A percentile compares a stretch with the other conserved stretches of the same genome.
These are phyloP conservation scores for Isatis tinctoria DNA, from an alignment of 345 rosid species.

Conservation along the genomic window DNA sequence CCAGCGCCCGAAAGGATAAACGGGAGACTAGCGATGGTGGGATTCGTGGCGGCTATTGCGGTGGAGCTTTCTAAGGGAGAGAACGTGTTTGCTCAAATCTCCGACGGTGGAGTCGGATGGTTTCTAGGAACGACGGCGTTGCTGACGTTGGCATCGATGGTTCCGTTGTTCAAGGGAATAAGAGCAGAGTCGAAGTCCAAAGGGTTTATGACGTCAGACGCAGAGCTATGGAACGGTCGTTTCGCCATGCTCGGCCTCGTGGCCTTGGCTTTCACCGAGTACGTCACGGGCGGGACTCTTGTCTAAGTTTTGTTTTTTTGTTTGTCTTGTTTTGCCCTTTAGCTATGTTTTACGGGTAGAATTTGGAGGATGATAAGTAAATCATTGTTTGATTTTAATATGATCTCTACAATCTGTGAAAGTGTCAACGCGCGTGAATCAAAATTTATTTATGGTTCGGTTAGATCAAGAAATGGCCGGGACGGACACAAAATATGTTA, in stretches of 20 bases:
- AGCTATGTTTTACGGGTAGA: neutral
- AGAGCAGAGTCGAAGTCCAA: slow-evolving; percentile 46
- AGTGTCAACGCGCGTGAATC: too few relatives aligned
- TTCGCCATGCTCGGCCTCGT: slow-evolving; percentile 75
- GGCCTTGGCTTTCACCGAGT: slow-evolving; percentile 71
- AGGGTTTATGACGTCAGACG: slow-evolving; percentile 69
- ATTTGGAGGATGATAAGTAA: too few relatives aligned
- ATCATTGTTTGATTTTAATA: too few relatives aligned
- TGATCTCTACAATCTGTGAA: too few relatives aligned
- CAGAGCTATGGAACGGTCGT: slow-evolving; percentile 80
- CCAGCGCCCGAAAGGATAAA: slow-evolving; percentile 91
- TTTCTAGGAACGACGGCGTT: slow-evolving; percentile 48
- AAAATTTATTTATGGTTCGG: too few relatives aligned
- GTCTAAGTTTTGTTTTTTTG: slow-evolving; percentile 21
- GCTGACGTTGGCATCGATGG: slow-evolving; percentile 56
- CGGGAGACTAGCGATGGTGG: slow-evolving; percentile 76
- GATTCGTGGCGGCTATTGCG: slow-evolving; percentile 63
- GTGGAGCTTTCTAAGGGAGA: slow-evolving; percentile 64
- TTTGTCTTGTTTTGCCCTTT: neutral
- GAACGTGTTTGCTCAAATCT: slow-evolving; percentile 53
- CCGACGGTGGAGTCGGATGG: slow-evolving; percentile 54
- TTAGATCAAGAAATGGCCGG: too few relatives aligned
- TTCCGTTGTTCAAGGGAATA: slow-evolving; percentile 56
- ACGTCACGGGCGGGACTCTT: slow-evolving; percentile 51
- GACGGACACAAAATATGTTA: too few relatives aligned